Evolutionary conservation across 208 protist species (phyloP), one percentile per base, ranked within the genome.

Genomic region (Wallacemonas rigidus): DNA sequence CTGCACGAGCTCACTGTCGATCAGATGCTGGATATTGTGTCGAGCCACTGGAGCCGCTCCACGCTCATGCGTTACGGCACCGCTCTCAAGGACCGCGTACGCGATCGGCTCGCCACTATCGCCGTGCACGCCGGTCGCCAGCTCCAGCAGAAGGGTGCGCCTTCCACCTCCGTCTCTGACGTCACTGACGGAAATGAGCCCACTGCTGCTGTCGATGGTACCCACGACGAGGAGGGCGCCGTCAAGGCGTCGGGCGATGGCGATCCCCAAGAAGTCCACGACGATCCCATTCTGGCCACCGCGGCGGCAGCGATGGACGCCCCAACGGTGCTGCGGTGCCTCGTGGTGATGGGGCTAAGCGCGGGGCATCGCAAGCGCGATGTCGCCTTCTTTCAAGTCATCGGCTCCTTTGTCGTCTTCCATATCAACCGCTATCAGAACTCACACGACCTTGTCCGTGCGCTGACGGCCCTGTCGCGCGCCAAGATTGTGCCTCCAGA

Each of bases 291-390:
- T 62, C 67, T 90, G 15, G 72, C 80, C n/a, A 39, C 74, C 40
- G 86, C 82, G 2, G 65, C 57, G 5, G 61, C 67, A 12, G 80
- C 91, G 67, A 84, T 92, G 58, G 82, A 53, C n/a, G 61, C 89
- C 1, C 70, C 63, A 17, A 74, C 64, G 35, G 76, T 90, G 3
- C 67, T 87, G 39, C 83, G 83, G 14, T 82, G 81, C 56, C 69
- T 93, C 48, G 55, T 88, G 35, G 87, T 92, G 2, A 86, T 91
- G 76, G 90, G 88, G 45, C 84, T 95, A 75, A 88, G 86, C 54
- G 89, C 71, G 39, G 85, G 82, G 1, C 76, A 75, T 1, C 87
- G 87, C 8, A 95, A 92, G 74, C 75, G 88, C 3, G 90, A 95
- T 70, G 44, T 92, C 47, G 83, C 81, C 17, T 90, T 93, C 68